Conservation (phyloP, 1,284 basidiomycete genomes). For the Cryptococcus sp. region DNA sequence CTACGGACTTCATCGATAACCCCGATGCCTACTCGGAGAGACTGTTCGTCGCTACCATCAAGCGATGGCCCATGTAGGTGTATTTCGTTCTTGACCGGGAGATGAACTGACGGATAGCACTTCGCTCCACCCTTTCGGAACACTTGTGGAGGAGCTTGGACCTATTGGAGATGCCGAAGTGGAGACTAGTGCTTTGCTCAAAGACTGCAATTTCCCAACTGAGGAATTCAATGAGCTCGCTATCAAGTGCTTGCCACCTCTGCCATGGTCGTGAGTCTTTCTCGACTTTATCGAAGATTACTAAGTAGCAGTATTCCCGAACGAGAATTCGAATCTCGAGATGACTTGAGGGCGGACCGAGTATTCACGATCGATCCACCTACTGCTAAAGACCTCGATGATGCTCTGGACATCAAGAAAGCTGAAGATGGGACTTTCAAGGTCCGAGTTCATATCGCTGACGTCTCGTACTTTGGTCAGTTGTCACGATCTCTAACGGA, state of each 20-base stretch:
- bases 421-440: conserved; percentile 89
- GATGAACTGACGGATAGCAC: conserved; percentile 56
- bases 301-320: conserved; percentile 72
- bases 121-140: conserved; percentile 97
- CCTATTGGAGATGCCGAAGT: conserved; percentile 98
- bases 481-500: neutral
- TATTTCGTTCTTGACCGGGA: conserved; percentile 8
- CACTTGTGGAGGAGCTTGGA: conserved; percentile 94
- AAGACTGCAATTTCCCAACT: conserved; percentile 96
- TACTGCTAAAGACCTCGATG: conserved; percentile 86
- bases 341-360: conserved; percentile 77
- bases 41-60: conserved; percentile 97
- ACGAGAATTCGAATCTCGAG: conserved; percentile 77
- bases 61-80: conserved; percentile 63
- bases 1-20: conserved; percentile 91
- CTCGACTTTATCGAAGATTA: neutral
- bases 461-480: conserved; percentile 81
- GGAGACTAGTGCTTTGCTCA: conserved; percentile 92
- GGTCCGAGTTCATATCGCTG: conserved; percentile 90
- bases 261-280: conserved; percentile 77
- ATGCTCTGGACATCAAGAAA: conserved; percentile 81
- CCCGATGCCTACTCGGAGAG: conserved; percentile 85
- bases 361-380: conserved; percentile 92
- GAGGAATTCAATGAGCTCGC: conserved; percentile 91
- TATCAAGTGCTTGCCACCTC: conserved; percentile 90